A percentile compares a stretch with the other conserved stretches of the same genome.
These are phyloP conservation scores for Gastrolobium bilobum DNA, from an alignment of 306 rosid genomes.

Conservation along the genomic window DNA sequence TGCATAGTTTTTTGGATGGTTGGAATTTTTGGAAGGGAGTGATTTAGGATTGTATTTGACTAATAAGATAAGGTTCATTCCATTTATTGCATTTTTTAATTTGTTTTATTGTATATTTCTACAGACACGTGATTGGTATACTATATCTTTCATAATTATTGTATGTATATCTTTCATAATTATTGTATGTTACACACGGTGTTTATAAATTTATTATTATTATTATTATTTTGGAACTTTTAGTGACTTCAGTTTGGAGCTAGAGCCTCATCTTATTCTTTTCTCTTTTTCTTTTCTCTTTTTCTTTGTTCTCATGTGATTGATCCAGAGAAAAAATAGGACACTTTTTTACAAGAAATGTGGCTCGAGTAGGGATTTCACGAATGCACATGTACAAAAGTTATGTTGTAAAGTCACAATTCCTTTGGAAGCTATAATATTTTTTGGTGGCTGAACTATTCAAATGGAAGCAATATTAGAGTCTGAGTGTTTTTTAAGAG, in stretches of 20 bases:
- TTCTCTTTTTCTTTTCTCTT: not conserved
- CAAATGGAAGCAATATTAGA: too few species aligned
- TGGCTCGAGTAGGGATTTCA: too few species aligned
- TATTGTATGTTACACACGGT: conserved; percentile 42
- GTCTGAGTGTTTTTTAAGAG: too few species aligned
- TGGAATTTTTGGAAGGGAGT: conserved; percentile 16
- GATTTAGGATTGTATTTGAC: conserved; percentile 6
- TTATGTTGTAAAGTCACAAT: too few species aligned
- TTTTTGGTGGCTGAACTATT: too few species aligned
- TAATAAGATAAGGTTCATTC: conserved; percentile 52
- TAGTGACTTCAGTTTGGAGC: not conserved
- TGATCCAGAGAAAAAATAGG: too few species aligned
- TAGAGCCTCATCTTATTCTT: conserved; percentile 34
- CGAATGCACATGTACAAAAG: too few species aligned
- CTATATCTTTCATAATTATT: conserved; percentile 50
- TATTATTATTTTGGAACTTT: conserved; percentile 49
- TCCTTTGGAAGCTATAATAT: too few species aligned
- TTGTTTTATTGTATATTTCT: conserved; percentile 47
- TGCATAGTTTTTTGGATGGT: conserved; percentile 6
- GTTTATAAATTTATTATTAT: conserved; percentile 25
- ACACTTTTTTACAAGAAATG: not conserved
- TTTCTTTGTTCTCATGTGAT: not conserved
- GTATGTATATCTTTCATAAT: conserved; percentile 53
- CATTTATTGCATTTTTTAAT: conserved; percentile 58
- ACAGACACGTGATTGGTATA: conserved; percentile 43